A percentile compares a stretch with the other conserved stretches of the same genome.
phyloP scores from a whole-genome alignment of 495 filamentous ascomycete species.

The Penicillium paxilli region DNA sequence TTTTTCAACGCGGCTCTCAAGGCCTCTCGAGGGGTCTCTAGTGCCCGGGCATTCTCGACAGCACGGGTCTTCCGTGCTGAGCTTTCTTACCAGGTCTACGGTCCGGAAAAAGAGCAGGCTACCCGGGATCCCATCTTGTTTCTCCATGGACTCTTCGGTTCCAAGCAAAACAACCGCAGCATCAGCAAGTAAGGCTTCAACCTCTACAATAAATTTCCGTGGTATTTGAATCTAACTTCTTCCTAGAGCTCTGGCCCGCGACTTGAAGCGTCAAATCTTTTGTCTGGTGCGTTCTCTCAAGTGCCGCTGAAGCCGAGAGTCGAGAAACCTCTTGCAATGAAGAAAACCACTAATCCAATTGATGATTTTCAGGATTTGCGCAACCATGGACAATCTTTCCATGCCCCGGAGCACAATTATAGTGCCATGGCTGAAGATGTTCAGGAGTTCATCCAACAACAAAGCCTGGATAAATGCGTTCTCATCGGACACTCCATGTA shows the following conservation, averaged over 20 bases:
- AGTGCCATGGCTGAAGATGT: constrained; percentile 84
- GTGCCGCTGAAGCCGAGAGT: background rate
- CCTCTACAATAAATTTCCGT: too few relatives aligned
- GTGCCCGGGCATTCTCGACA: constrained; percentile 40
- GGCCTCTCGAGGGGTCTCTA: constrained; percentile 12
- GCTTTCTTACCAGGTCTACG: constrained; percentile 44
- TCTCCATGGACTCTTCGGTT: constrained; percentile 93
- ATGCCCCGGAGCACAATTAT: constrained; percentile 78
- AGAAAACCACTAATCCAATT: background rate
- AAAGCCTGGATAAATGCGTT: constrained; percentile 66
- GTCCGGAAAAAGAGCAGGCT: constrained; percentile 36
- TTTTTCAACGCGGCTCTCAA: constrained; percentile 20
- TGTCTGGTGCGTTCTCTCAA: constrained; percentile 62
- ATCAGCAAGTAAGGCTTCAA: constrained; percentile 97
- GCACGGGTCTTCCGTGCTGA: constrained; percentile 27
- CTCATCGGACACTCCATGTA: constrained; percentile 97
- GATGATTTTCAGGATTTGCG: constrained; percentile 82
- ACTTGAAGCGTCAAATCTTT: constrained; percentile 80
- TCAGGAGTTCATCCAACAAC: constrained; percentile 72
- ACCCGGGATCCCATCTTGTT: constrained; percentile 71
- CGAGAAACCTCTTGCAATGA: background rate
- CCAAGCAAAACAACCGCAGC: constrained; percentile 91
- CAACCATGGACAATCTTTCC: constrained; percentile 91
- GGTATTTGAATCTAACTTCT: constrained; percentile 12
- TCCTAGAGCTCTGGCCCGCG: constrained; percentile 73